Evolutionary conservation across 495 filamentous ascomycete species (phyloP).

Genomic region (Articulospora tetracladia): DNA sequence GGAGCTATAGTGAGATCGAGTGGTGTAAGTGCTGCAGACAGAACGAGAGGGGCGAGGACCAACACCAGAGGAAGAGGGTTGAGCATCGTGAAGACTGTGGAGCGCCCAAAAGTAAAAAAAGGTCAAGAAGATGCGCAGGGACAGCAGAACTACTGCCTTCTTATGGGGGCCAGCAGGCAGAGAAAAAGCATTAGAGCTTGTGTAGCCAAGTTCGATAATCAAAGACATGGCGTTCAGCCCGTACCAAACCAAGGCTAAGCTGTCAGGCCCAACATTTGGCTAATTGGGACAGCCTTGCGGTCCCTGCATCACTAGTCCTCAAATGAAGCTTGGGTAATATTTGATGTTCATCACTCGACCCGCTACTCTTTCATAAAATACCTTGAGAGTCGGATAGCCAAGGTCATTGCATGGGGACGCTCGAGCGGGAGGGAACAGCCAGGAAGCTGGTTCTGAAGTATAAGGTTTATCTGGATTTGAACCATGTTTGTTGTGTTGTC

Average conservation of each 20-base stretch:
- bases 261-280: not conserved
- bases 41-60: not conserved
- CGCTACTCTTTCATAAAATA: too few relatives aligned
- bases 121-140: not conserved
- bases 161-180: not conserved
- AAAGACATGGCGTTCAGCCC: not conserved
- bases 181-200: not conserved
- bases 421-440: too few relatives aligned
- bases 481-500: not conserved
- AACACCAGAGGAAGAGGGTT: not conserved
- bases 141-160: not conserved
- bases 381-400: too few relatives aligned
- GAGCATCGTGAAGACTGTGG: not conserved
- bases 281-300: not conserved
- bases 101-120: not conserved
- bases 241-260: too few relatives aligned
- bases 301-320: too few relatives aligned
- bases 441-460: too few relatives aligned
- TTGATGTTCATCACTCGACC: too few relatives aligned
- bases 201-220: not conserved
- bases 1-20: not conserved
- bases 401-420: too few relatives aligned
- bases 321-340: too few relatives aligned
- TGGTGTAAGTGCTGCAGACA: not conserved
- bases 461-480: not conserved